Percentiles rank a stretch among this genome's conserved stretches.
Evolutionary conservation across 331 rosid species (phyloP).

Genomic region (Phaseolus coccineus): DNA sequence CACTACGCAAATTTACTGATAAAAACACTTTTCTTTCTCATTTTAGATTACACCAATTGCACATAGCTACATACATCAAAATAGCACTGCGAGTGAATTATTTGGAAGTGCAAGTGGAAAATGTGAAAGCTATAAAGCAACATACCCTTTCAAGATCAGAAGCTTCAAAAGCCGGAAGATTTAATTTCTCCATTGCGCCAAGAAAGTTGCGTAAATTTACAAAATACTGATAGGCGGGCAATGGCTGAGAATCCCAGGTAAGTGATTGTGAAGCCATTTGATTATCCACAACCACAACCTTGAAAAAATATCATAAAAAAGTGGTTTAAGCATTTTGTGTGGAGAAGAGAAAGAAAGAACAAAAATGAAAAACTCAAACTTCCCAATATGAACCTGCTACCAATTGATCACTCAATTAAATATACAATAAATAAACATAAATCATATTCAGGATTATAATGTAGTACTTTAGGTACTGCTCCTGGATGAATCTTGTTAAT

Average conservation of each 20-base stretch:
- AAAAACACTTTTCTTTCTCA: neutral
- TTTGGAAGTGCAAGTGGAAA: neutral
- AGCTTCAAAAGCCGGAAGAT: slow-evolving; percentile 89
- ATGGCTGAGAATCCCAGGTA: slow-evolving; percentile 73
- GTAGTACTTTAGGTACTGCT: slow-evolving; percentile 76
- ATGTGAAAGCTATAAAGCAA: neutral
- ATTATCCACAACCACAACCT: slow-evolving; percentile 98
- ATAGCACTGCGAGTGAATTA: neutral
- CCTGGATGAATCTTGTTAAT: slow-evolving; percentile 95
- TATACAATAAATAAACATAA: slow-evolving; percentile 5
- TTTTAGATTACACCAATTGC: neutral
- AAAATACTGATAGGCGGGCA: slow-evolving; percentile 94
- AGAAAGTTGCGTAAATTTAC: slow-evolving; percentile 93
- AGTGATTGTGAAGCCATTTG: slow-evolving; percentile 60
- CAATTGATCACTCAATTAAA: slow-evolving; percentile 6
- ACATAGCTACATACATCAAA: neutral
- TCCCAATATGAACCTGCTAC: slow-evolving; percentile 2
- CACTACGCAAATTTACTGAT: slow-evolving; percentile 3
- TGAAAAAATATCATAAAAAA: slow-evolving; percentile 11
- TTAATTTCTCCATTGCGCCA: slow-evolving; percentile 71
- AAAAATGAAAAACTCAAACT: slow-evolving; percentile 23
- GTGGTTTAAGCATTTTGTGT: neutral
- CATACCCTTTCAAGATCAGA: slow-evolving; percentile 92
- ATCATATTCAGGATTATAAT: slow-evolving; percentile 1
- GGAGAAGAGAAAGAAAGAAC: neutral